Evolutionary conservation across 2,329 filamentous ascomycete genomes (phyloP).

Genomic region (Cladosporium sp.): DNA sequence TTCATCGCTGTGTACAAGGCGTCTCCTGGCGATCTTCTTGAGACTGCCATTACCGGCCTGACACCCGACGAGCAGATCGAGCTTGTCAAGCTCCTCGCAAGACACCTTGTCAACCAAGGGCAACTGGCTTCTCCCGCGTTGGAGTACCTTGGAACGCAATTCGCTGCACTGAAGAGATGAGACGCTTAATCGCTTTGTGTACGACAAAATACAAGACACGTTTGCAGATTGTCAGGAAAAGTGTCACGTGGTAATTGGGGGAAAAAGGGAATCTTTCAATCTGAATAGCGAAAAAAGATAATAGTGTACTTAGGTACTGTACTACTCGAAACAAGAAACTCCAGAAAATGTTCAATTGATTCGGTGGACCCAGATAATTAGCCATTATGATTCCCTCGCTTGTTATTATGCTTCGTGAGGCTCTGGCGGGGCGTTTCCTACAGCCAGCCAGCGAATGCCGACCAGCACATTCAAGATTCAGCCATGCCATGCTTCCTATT

Average conservation of each 20-base stretch:
- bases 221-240: not conserved
- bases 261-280: not conserved
- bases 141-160: slow-evolving; percentile 36
- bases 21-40: slow-evolving; percentile 81
- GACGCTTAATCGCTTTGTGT: not conserved
- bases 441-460: not conserved
- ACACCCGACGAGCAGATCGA: slow-evolving; percentile 87
- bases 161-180: slow-evolving; percentile 22
- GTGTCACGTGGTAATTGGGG: not conserved
- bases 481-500: not conserved
- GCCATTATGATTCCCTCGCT: not conserved
- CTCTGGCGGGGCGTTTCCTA: not conserved
- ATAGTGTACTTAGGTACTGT: slow-evolving; percentile 16
- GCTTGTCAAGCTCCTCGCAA: slow-evolving; percentile 62
- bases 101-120: slow-evolving; percentile 65
- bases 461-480: not conserved
- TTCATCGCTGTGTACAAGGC: slow-evolving; percentile 91
- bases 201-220: not conserved
- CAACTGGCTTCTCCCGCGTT: slow-evolving; percentile 55
- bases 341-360: not conserved
- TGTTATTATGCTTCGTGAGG: not conserved
- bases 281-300: slow-evolving; percentile 14
- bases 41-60: slow-evolving; percentile 87
- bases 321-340: not conserved
- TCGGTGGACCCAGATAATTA: not conserved